These are phyloP conservation scores for Chaetoceros tenuissimus DNA, from an alignment of 108 stramenopile genomes.

Conservation along the genomic window DNA sequence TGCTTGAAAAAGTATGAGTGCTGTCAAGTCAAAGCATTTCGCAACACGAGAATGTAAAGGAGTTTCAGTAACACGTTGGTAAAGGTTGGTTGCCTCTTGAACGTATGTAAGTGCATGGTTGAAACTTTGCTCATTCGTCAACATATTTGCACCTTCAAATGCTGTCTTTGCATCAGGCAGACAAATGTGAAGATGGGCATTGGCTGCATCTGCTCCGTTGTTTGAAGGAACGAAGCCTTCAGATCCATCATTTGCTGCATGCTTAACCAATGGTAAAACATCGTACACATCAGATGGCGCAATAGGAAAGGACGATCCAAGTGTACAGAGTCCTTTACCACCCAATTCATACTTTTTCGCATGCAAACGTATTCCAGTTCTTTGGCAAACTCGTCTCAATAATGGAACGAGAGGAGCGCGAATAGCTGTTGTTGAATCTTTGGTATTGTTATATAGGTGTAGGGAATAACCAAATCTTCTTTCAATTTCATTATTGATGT, in stretches of 20 bases:
- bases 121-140: conserved; percentile 37
- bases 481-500: conserved; percentile 69
- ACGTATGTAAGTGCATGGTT: conserved; percentile 63
- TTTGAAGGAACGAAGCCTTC: conserved; percentile 64
- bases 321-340: conserved; percentile 53
- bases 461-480: conserved; percentile 64
- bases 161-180: conserved; percentile 72
- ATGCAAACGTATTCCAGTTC: conserved; percentile 75
- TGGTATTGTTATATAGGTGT: conserved; percentile 45
- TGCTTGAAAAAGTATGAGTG: conserved; percentile 65
- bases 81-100: conserved; percentile 67
- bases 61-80: conserved; percentile 70
- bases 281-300: conserved; percentile 75
- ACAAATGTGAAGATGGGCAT: conserved; percentile 60
- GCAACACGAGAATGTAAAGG: conserved; percentile 67
- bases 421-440: conserved; percentile 1
- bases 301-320: conserved; percentile 63
- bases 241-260: conserved; percentile 50
- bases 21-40: conserved; percentile 54
- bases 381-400: conserved; percentile 83
- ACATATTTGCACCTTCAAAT: conserved; percentile 60
- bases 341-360: conserved; percentile 68
- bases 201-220: conserved; percentile 25
- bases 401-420: conserved; percentile 55
- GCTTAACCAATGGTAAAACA: conserved; percentile 87